Conservation (phyloP, 1,284 basidiomycete species). For the Moesziomyces aphidis region DNA sequence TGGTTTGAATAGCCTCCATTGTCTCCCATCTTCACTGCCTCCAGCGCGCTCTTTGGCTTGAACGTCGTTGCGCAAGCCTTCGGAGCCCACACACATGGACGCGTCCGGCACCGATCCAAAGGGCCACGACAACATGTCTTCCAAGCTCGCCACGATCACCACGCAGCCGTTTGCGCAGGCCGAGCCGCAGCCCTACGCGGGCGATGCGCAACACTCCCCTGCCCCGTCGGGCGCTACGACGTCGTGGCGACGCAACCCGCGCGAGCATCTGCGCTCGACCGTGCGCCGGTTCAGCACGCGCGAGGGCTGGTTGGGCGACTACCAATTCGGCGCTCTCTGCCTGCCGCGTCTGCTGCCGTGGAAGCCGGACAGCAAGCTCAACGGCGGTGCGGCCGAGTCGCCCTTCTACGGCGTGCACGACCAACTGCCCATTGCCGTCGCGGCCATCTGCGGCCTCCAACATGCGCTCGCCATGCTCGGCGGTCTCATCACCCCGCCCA, state of each 20-base stretch:
- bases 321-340: conserved; percentile 52
- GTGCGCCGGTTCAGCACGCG: conserved; percentile 20
- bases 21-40: too few species aligned
- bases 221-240: neutral
- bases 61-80: neutral
- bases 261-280: conserved; percentile 5
- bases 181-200: conserved; percentile 2
- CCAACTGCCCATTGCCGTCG: conserved; percentile 51
- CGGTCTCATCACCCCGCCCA: conserved; percentile 80
- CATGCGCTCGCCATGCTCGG: conserved; percentile 85
- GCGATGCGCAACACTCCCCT: neutral
- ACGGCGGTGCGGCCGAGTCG: conserved; percentile 20
- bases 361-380: conserved; percentile 26
- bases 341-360: conserved; percentile 53
- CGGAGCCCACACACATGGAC: conserved; percentile 3
- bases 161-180: conserved; percentile 40
- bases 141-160: conserved; percentile 36
- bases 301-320: conserved; percentile 57
- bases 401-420: conserved; percentile 63
- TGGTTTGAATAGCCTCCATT: too few species aligned
- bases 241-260: conserved; percentile 14
- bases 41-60: too few species aligned
- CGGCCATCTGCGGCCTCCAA: conserved; percentile 71
- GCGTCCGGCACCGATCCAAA: conserved; percentile 4
- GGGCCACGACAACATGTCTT: conserved; percentile 27